Percentiles rank a stretch among this genome's conserved stretches.
Evolutionary conservation across 164 flowering plant genomes (phyloP).

Genomic region (Liquidambar formosana): DNA sequence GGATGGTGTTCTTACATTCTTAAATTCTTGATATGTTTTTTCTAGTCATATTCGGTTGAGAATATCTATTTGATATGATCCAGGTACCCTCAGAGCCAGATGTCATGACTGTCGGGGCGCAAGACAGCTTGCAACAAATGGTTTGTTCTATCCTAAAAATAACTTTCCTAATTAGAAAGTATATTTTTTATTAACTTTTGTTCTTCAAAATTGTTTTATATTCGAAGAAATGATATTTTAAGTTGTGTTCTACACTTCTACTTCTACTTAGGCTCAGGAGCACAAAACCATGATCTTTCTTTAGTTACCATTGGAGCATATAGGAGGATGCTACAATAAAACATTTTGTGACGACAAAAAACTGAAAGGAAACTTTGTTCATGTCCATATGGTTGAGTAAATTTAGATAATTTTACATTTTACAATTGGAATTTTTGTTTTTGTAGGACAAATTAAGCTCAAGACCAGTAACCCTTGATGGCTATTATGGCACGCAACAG

Average conservation of each 20-base stretch:
- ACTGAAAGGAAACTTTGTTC: neutral
- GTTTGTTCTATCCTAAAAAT: conserved; percentile 27
- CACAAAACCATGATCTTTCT: neutral
- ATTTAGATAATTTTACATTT: neutral
- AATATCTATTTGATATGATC: conserved; percentile 2
- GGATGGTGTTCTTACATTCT: neutral
- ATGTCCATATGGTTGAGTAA: too few relatives aligned
- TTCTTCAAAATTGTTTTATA: neutral
- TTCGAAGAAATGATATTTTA: neutral
- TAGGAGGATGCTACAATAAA: neutral
- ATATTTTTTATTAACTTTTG: neutral
- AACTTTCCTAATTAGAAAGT: neutral
- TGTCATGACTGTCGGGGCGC: conserved; percentile 36
- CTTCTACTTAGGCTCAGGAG: neutral
- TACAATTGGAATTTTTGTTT: neutral
- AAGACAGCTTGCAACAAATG: conserved; percentile 53
- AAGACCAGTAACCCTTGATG: conserved; percentile 46
- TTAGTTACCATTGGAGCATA: neutral
- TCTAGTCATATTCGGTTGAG: neutral
- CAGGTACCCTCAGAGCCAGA: conserved; percentile 39
- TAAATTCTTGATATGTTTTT: neutral
- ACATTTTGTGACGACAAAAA: neutral
- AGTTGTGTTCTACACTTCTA: neutral
- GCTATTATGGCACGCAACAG: conserved; percentile 49
- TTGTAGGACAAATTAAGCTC: conserved; percentile 49